Base-by-base conservation (phyloP, 2,329 filamentous ascomycete species). In the Decorospora gaudefroyi region DNA sequence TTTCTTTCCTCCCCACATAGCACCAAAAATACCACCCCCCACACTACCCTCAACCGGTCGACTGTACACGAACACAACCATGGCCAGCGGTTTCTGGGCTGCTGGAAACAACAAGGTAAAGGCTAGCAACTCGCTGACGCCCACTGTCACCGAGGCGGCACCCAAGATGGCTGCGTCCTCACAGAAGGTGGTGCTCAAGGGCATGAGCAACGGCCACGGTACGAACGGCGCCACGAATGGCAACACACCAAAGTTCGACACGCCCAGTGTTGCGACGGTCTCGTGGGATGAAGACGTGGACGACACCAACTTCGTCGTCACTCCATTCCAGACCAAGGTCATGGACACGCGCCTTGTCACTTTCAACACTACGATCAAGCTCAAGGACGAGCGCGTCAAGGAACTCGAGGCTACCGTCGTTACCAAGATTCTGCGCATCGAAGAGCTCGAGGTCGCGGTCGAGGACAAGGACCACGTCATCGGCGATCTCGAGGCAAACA, bases 231-330 rank as follows among this genome's bases (percentile, higher is more conserved):
- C 8, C 8, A 9, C 16, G 2, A 42, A 23, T 3, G 22, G 13
- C 9, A 3, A 21, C 22, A 11, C 6, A n/a, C 6, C 8, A 29
- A 25, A 16, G 2, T 5, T 11, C 12, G 5, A 7, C 13, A 9
- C 22, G 2, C 4, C 31, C 4, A 13, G 4, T 4, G 25, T 19
- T 4, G 54, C 48, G 29, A 55, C 49, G 41, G 30, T 37, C 12
- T 19, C 46, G 18, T 59, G 55, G 57, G 51, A 50, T 4, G 56
- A 59, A 12, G 53, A 49, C 22, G 57, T 59, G n/a, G 51, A 56
- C 0, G 60, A 61, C 12, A 49, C 54, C 3, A 45, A 46, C 1
- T 53, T 56, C 26, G 7, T 44, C 10, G 33, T 39, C 34, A 26
- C 48, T 4, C 42, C 51, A 12, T 45, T 33, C 23, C 11, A 22